Evolutionary conservation across 2,329 filamentous ascomycete species (phyloP).

Genomic region (Xenoacremonium recifei): DNA sequence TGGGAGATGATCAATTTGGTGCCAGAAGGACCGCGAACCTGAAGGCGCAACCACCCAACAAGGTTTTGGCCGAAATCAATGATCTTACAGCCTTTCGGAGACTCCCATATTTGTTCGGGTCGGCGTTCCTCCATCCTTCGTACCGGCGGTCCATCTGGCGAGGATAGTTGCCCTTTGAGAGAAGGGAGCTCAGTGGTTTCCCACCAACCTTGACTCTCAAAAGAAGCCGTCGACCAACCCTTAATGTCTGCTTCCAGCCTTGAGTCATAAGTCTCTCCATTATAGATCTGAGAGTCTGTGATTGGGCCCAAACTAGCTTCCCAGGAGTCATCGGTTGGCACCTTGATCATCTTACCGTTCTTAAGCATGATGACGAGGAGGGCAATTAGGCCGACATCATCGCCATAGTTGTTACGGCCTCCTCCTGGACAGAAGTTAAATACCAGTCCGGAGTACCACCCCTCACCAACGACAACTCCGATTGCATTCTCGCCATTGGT

Average conservation of each 20-base stretch:
- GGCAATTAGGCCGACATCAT: constrained; percentile 18
- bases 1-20: constrained; percentile 46
- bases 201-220: constrained; percentile 20
- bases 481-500: constrained; percentile 29
- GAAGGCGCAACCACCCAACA: constrained; percentile 47
- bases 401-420: constrained; percentile 7
- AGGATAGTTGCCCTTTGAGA: neutral
- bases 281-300: constrained; percentile 4
- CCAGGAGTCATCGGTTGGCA: constrained; percentile 38
- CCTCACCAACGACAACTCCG: constrained; percentile 41
- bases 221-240: neutral
- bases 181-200: neutral
- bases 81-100: constrained; percentile 42
- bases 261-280: constrained; percentile 8
- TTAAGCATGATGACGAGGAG: constrained; percentile 30
- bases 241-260: constrained; percentile 1
- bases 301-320: constrained; percentile 4
- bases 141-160: constrained; percentile 1
- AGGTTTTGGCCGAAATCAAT: constrained; percentile 60
- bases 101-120: constrained; percentile 23
- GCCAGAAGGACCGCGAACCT: constrained; percentile 32
- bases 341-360: constrained; percentile 23
- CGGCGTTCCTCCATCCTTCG: constrained; percentile 6
- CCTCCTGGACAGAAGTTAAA: constrained; percentile 10
- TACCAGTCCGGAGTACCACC: constrained; percentile 41